Conservation (phyloP, 306 rosid species). For the Citrullus colocynthis region DNA sequence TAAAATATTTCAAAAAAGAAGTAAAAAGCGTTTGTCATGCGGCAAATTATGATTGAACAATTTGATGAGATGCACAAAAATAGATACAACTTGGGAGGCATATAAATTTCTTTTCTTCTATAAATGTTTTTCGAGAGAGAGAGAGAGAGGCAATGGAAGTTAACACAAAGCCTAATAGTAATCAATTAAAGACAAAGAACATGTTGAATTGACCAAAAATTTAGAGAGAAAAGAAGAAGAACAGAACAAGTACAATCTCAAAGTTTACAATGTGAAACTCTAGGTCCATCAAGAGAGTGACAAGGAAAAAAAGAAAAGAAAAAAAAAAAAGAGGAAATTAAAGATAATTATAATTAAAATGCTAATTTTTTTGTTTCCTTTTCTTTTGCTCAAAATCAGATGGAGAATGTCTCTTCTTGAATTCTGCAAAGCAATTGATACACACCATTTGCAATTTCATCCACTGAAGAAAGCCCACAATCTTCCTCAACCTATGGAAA, state of each 20-base stretch:
- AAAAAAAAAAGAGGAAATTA: background rate
- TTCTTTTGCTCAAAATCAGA: background rate
- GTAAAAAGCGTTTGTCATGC: too few species aligned
- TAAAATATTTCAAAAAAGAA: too few species aligned
- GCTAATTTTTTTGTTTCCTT: background rate
- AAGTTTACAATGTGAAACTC: constrained; percentile 1
- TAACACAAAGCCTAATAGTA: background rate
- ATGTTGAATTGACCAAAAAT: background rate
- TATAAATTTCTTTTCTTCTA: too few species aligned
- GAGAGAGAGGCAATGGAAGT: background rate
- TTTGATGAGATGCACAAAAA: too few species aligned
- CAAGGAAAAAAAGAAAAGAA: background rate
- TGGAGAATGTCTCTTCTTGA: background rate
- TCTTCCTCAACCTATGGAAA: constrained; percentile 5
- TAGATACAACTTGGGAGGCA: too few species aligned
- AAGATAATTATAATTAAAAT: background rate
- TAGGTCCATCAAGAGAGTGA: background rate
- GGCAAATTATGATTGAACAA: too few species aligned
- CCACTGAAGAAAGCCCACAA: background rate
- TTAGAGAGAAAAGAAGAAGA: background rate
- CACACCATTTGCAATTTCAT: constrained; percentile 4
- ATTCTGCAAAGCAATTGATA: constrained; percentile 9
- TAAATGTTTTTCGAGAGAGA: background rate
- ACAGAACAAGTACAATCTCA: background rate
- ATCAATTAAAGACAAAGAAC: background rate